Conservation (phyloP, 2,329 filamentous ascomycete genomes). For the Alternaria tenuissima region DNA sequence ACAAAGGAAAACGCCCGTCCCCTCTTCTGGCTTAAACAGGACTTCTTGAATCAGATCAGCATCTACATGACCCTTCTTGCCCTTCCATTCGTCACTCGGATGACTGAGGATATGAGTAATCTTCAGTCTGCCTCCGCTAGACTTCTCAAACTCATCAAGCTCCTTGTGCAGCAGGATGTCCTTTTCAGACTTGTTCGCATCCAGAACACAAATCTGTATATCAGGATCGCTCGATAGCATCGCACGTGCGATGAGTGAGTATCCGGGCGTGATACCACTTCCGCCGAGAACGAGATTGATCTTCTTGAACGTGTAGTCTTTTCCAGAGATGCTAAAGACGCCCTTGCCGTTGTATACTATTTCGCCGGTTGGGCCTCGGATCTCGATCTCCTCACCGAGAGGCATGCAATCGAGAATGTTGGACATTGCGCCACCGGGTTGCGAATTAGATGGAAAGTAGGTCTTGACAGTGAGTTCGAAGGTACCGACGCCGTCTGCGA, state of each 20-base stretch:
- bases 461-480: neutral
- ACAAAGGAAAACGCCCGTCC: conserved; percentile 58
- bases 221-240: conserved; percentile 45
- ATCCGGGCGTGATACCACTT: conserved; percentile 62
- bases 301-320: conserved; percentile 52
- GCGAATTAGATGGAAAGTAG: neutral
- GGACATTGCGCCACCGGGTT: neutral
- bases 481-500: neutral
- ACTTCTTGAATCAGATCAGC: conserved; percentile 52
- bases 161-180: conserved; percentile 58
- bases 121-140: conserved; percentile 52
- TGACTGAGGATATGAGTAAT: conserved; percentile 60
- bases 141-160: conserved; percentile 53
- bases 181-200: conserved; percentile 59
- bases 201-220: conserved; percentile 55
- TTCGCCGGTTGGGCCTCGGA: neutral
- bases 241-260: conserved; percentile 58
- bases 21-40: conserved; percentile 54
- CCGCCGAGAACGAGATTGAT: conserved; percentile 62
- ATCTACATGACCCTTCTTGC: conserved; percentile 56
- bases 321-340: neutral
- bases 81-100: conserved; percentile 56
- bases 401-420: neutral
- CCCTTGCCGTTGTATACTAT: neutral
- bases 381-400: neutral